Evolutionary conservation across 257 asterid species (phyloP).

Genomic region (Lycium ferocissimum): DNA sequence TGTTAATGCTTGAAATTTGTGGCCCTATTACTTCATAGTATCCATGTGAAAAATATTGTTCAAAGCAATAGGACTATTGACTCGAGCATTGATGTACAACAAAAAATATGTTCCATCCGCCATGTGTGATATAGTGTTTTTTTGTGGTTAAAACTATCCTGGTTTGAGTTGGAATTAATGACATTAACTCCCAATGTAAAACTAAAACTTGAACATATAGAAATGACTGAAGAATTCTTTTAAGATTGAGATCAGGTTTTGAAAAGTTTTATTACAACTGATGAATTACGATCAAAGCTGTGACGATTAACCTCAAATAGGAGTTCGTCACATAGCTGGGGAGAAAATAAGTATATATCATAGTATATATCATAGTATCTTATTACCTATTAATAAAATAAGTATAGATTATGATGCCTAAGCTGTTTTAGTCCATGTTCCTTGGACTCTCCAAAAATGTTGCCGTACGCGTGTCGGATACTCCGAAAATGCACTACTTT

Average conservation of each 20-base stretch:
- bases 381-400: neutral
- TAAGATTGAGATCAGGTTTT: neutral
- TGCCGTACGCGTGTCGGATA: neutral
- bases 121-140: neutral
- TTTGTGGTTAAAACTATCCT: neutral
- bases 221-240: neutral
- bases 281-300: neutral
- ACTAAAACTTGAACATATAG: constrained; percentile 3
- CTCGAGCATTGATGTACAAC: neutral
- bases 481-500: neutral
- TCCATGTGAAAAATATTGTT: neutral
- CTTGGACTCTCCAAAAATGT: neutral
- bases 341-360: neutral
- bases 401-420: neutral
- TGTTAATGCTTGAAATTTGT: neutral
- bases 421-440: neutral
- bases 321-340: neutral
- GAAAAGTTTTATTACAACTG: neutral
- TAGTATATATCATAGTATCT: neutral
- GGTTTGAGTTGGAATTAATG: constrained; percentile 10
- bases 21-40: neutral
- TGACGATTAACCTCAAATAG: constrained; percentile 3
- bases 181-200: constrained; percentile 7
- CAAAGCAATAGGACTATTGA: neutral
- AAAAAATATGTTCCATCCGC: neutral